Base-by-base conservation (phyloP, 202 grass and related monocot species). In the Panicum virgatum region DNA sequence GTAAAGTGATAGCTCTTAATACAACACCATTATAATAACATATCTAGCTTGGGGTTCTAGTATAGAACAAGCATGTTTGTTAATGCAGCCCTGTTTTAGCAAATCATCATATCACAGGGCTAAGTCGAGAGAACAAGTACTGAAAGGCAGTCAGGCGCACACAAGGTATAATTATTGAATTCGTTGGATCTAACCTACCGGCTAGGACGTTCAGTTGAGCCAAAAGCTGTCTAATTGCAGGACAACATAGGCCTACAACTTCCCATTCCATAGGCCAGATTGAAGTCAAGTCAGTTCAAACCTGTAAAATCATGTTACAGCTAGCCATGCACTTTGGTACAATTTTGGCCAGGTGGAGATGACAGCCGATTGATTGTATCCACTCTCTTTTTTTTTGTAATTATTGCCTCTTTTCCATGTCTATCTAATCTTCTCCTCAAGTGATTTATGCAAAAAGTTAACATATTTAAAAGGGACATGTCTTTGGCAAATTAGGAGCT, bases 291-390 rank as follows among this genome's bases (percentile, higher is more conserved):
- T 56, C 79, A 77, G 76, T 54, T 82, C 72, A 77, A 77, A 82
- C 76, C 62, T 71, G 62, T 53, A 70, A 87, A 61, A 80, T 75
- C 51, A 60, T 70, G 43, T 80, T 70, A 78, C 75, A 78, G 42
- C 63, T 38, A 76, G 87, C 42, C 76, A 73, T 70, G 72, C 25
- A 73, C 38, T 67, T 70, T 43, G 48, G 85, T 86, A 88, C 78
- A 86, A 73, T 80, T 80, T 63, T 57, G 57, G 62, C 53, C 82
- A 84, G 27, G 67, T 66, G 39, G 80, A 94, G 38, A 81, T 89
- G 76, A 85, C 76, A 87, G 57, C 36, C 47, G 82, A 95, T 91
- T 89, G 86, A 89, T 87, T 77, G 85, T 82, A 85, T 71, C 74
- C 80, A 74, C 68, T 66, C 80, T 56, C n/a, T n/a, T 57, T 78